Evolutionary conservation across 2,329 filamentous ascomycete genomes (phyloP).

Genomic region (Hyphodiscus sp.): DNA sequence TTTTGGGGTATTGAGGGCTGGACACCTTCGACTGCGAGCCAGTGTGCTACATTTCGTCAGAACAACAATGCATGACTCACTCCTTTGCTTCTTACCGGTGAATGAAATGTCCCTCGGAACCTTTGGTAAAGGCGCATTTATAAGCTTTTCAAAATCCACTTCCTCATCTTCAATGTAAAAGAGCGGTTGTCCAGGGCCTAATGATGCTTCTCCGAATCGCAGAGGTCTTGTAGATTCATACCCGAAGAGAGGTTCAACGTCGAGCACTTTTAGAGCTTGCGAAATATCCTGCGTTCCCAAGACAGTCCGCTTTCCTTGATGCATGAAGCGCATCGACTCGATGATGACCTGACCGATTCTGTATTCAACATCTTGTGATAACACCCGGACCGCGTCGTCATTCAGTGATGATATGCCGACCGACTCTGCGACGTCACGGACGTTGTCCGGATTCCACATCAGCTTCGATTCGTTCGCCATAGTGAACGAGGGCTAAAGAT

Average conservation of each 20-base stretch:
- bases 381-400: constrained; percentile 79
- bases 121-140: constrained; percentile 91
- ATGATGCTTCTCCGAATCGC: constrained; percentile 85
- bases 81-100: constrained; percentile 55
- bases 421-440: constrained; percentile 92
- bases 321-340: constrained; percentile 95
- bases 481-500: background rate
- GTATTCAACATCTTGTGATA: constrained; percentile 93
- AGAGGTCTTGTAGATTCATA: constrained; percentile 89
- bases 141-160: constrained; percentile 97
- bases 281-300: constrained; percentile 86
- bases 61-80: background rate
- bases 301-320: constrained; percentile 76
- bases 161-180: constrained; percentile 99
- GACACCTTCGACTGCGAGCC: constrained; percentile 95
- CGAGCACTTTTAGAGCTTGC: constrained; percentile 75
- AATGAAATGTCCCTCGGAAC: constrained; percentile 90
- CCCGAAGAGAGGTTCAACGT: constrained; percentile 92
- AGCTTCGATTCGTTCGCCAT: constrained; percentile 34
- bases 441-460: constrained; percentile 94
- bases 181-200: constrained; percentile 87
- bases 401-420: constrained; percentile 77
- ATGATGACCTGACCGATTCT: constrained; percentile 89
- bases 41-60: constrained; percentile 61
- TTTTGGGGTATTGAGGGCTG: constrained; percentile 97